Base-by-base conservation (phyloP, 164 flowering plant species). In the Cinnamomum micranthum region DNA sequence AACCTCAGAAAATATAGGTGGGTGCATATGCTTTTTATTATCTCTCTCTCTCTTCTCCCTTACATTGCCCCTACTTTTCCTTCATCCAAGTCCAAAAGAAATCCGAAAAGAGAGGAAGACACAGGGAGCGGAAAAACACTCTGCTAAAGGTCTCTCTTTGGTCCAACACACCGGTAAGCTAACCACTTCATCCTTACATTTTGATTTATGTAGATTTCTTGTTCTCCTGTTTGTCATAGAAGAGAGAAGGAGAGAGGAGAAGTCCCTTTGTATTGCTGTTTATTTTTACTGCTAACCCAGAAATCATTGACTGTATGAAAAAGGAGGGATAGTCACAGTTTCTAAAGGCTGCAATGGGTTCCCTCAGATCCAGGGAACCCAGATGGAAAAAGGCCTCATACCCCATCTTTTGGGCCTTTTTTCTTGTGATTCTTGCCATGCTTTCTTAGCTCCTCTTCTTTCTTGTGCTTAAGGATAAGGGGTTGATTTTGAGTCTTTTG, bases 331-430 rank as follows among this genome's bases (percentile, higher is more conserved):
- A 17, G 5, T 23, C 24, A 65, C 3, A 51, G 41, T 66, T 41
- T 60, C 64, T 68, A 63, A 72, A 62, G 73, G 78, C 9, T 67
- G 74, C 63, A 69, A 74, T 76, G 74, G 78, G 70, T 79, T 74
- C 76, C 84, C 80, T 82, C 47, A 74, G 81, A 79, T 77, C 75
- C 76, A 76, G 81, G 83, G 79, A 73, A 78, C 75, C 67, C 62
- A 73, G 65, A 73, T 72, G 75, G 25, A 71, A 73, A 78, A 67
- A 77, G 55, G 75, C 20, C 24, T 14, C 68, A 12, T 24, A 17
- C 41, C 71, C 67, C 75, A 69, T 77, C 76, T 75, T 78, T 65
- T 78, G 15, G 71, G 62, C 66, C 60, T 68, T 74, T 50, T 70
- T 27, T 25, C 79, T 60, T 78, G 75, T 81, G 83, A 81, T 65